Percentiles rank a stretch among this genome's conserved stretches.
phyloP scores from a whole-genome alignment of 108 stramenopile species.

The Fragilaria radians region DNA sequence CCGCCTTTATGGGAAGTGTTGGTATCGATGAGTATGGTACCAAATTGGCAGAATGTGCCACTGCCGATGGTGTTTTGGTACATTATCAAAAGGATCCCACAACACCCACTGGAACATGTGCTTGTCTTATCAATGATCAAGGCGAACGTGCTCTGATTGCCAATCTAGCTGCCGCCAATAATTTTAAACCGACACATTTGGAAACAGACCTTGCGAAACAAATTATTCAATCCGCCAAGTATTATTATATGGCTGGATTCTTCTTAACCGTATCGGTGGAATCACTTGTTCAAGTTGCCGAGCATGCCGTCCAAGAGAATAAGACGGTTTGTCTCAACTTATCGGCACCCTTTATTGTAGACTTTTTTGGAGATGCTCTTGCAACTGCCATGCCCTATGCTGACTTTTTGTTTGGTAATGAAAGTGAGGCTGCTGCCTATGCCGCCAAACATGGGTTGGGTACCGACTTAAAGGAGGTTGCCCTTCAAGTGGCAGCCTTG shows the following conservation, averaged over 20 bases:
- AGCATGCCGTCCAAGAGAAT: constrained; percentile 80
- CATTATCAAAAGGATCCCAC: constrained; percentile 94
- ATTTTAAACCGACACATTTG: constrained; percentile 92
- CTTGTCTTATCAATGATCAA: constrained; percentile 91
- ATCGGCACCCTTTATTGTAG: constrained; percentile 97
- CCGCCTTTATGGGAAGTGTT: constrained; percentile 93
- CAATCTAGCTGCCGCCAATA: constrained; percentile 98
- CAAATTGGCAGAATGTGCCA: constrained; percentile 81
- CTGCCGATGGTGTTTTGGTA: constrained; percentile 88
- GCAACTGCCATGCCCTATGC: constrained; percentile 90
- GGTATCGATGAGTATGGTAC: constrained; percentile 85
- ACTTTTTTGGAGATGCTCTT: constrained; percentile 96
- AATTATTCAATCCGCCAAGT: constrained; percentile 74
- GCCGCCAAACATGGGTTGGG: constrained; percentile 93
- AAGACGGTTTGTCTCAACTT: constrained; percentile 97
- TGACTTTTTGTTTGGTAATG: constrained; percentile 97
- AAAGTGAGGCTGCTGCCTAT: constrained; percentile 96
- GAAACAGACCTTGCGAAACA: constrained; percentile 89
- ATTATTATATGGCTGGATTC: constrained; percentile 97
- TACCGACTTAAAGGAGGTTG: constrained; percentile 86
- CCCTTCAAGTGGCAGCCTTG: constrained; percentile 76
- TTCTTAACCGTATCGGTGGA: constrained; percentile 98
- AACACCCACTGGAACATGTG: constrained; percentile 97
- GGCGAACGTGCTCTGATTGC: constrained; percentile 95
- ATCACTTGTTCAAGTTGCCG: constrained; percentile 80